These are phyloP conservation scores for Cinnamomum chago DNA, from an alignment of 164 flowering plant genomes.

Conservation along the genomic window DNA sequence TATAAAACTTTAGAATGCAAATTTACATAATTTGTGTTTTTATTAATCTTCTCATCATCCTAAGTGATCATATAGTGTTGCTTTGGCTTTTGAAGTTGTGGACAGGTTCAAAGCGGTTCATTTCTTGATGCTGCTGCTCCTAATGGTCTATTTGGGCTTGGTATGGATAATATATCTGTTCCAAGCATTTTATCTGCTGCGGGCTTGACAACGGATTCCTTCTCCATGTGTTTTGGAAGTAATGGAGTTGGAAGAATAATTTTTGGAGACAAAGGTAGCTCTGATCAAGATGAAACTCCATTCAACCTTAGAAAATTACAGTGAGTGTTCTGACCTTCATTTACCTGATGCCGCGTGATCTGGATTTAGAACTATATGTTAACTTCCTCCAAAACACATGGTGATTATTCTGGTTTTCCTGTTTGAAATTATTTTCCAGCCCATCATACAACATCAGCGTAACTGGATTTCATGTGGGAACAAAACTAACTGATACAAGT, in stretches of 20 bases:
- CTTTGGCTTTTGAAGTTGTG: constrained; percentile 60
- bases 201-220: constrained; percentile 64
- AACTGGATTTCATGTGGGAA: constrained; percentile 50
- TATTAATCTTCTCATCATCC: not conserved
- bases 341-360: not conserved
- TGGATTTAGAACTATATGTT: not conserved
- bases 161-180: constrained; percentile 57
- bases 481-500: constrained; percentile 23
- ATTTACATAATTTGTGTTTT: not conserved
- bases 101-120: constrained; percentile 68
- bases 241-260: constrained; percentile 77
- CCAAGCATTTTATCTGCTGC: constrained; percentile 79
- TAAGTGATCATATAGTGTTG: not conserved
- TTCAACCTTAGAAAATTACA: constrained; percentile 35
- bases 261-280: constrained; percentile 84
- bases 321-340: constrained; percentile 35
- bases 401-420: constrained; percentile 3
- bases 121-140: constrained; percentile 72
- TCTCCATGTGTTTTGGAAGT: constrained; percentile 87
- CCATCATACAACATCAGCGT: constrained; percentile 65
- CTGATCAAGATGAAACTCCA: constrained; percentile 69
- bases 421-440: constrained; percentile 30
- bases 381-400: not conserved
- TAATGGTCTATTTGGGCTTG: constrained; percentile 91
- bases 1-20: no score